A percentile compares a stretch with the other conserved stretches of the same genome.
phyloP scores from a whole-genome alignment of 2,329 filamentous ascomycete genomes.

The Phoma herbarum region DNA sequence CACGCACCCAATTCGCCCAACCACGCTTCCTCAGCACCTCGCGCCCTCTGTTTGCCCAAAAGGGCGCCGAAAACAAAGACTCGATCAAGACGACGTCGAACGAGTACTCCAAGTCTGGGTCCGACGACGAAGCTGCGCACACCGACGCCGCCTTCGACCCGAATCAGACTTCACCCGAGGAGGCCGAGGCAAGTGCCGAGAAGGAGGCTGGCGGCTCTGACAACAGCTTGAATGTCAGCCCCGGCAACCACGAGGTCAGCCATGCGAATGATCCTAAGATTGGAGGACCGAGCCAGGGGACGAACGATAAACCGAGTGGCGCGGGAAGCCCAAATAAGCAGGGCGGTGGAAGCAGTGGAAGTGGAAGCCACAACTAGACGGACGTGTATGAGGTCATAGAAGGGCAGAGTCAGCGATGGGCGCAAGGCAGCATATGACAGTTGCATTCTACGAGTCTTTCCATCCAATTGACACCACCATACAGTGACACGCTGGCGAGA shows the following conservation, averaged over 20 bases:
- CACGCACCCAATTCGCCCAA: slow-evolving; percentile 20
- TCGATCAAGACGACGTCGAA: slow-evolving; percentile 70
- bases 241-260: slow-evolving; percentile 67
- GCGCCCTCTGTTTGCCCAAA: slow-evolving; percentile 42
- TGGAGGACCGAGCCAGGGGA: slow-evolving; percentile 51
- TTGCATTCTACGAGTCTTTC: no score
- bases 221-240: slow-evolving; percentile 64
- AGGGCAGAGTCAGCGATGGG: background rate
- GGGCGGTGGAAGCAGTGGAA: slow-evolving; percentile 44
- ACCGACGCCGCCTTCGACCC: slow-evolving; percentile 74
- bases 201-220: slow-evolving; percentile 43
- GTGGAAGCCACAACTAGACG: slow-evolving; percentile 9
- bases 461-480: no score
- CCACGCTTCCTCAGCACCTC: slow-evolving; percentile 40
- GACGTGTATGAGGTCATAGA: background rate
- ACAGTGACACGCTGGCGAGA: no score
- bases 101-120: slow-evolving; percentile 74
- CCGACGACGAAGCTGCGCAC: slow-evolving; percentile 66
- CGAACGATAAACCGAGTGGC: slow-evolving; percentile 45
- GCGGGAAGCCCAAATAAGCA: slow-evolving; percentile 50
- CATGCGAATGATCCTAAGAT: slow-evolving; percentile 54
- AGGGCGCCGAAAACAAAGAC: slow-evolving; percentile 61
- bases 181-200: slow-evolving; percentile 57
- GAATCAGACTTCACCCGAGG: slow-evolving; percentile 71
- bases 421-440: background rate